Base-by-base conservation (phyloP, 139 green algal genomes). In the Dunaliella primolecta region DNA sequence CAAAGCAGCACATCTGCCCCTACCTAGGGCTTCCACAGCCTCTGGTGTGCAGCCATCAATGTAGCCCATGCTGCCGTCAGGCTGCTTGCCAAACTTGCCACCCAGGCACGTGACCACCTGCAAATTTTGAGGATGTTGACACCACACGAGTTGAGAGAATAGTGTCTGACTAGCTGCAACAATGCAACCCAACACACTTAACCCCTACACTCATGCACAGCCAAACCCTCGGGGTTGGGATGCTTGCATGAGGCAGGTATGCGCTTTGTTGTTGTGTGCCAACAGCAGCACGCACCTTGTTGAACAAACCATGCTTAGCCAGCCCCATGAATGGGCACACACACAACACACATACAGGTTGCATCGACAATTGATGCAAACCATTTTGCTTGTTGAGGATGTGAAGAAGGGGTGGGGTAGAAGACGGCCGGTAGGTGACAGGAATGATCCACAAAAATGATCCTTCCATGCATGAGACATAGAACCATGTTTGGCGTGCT, bases 41-140 rank as follows among this genome's bases (percentile, higher is more conserved):
- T 97, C 93, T 7, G 93, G 89, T n/a, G 86, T 94, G 92, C 96
- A 95, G 71, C 89, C 88, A 32, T 96, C 91, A 1, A 94, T 70
- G 78, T 94, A 94, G 57, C 94, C 94, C 89, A 96, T 94, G 25
- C 81, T 85, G 46, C 94, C 94, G 15, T 92, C 90, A 2, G 93
- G 85, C 81, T 89, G 90, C 11, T 86, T 87, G 0, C 93, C 93
- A 85, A 94, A 94, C 25, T 94, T 86, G 0, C 91, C 87, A 7
- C 93, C 95, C 46, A 95, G 80, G 23, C 92, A 81, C 24, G 83
- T 85, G 29, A 95, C 92, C 32, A 95, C 90, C 91, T 94, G 84
- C 20, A n/a, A n/a, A n/a, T n/a, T n/a, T n/a, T n/a, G n/a, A n/a
- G n/a, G n/a, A n/a, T n/a, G 29, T 78, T 35, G 64, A 84, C 24